Evolutionary conservation across 495 filamentous ascomycete species (phyloP).

Genomic region (Diplogelasinospora grovesii): DNA sequence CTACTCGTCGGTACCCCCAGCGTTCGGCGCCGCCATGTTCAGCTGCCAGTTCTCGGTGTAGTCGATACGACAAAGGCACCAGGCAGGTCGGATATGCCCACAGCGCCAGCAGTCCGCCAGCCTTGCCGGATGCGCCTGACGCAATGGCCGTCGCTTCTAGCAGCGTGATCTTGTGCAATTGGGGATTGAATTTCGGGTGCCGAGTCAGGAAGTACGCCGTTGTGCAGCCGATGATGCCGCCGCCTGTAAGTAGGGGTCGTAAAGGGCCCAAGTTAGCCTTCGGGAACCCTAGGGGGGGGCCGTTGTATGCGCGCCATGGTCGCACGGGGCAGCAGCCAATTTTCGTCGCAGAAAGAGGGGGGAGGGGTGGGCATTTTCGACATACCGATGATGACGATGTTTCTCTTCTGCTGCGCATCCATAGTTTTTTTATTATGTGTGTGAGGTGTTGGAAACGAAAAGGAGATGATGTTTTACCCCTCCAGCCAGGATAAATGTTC

Average conservation of each 20-base stretch:
- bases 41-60: slow-evolving; percentile 78
- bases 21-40: slow-evolving; percentile 72
- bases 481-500: no score
- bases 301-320: no score
- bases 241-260: slow-evolving; percentile 47
- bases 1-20: slow-evolving; percentile 84
- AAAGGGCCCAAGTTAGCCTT: no score
- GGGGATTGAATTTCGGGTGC: slow-evolving; percentile 74
- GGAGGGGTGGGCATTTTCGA: background rate
- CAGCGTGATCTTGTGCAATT: slow-evolving; percentile 72
- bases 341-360: background rate
- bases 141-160: slow-evolving; percentile 86
- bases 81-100: slow-evolving; percentile 90
- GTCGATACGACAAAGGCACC: slow-evolving; percentile 76
- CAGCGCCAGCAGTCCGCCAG: slow-evolving; percentile 79
- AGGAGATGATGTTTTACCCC: no score
- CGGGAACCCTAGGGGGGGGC: no score
- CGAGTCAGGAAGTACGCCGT: slow-evolving; percentile 90
- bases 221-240: slow-evolving; percentile 91
- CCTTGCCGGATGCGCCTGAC: slow-evolving; percentile 90
- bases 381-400: slow-evolving; percentile 67
- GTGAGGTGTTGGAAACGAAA: no score
- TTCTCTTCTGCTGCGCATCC: slow-evolving; percentile 34
- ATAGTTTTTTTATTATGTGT: slow-evolving; percentile 4
- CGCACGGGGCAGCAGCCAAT: no score